Conservation (phyloP, 2,329 filamentous ascomycete species). For the Capronia epimyces region DNA sequence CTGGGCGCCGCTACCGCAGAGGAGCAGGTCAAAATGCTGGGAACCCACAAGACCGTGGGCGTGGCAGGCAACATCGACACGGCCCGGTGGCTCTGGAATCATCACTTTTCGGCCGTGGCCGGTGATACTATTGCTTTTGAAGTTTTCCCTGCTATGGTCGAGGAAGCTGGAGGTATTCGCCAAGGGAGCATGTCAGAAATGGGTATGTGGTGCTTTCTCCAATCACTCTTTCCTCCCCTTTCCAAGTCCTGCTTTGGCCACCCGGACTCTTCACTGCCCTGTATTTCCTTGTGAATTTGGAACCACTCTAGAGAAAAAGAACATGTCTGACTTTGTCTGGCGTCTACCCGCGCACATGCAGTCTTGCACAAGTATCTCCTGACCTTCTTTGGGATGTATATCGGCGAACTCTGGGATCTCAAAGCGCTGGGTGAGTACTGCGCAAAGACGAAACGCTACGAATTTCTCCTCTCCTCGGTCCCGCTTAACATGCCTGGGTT, state of each 20-base stretch:
- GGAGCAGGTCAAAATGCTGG: conserved; percentile 33
- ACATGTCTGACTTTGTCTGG: too few relatives aligned
- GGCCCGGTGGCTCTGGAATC: conserved; percentile 56
- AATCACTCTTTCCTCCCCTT: too few relatives aligned
- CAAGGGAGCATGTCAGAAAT: conserved; percentile 34
- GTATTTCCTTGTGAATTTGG: too few relatives aligned
- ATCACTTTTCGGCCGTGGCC: conserved; percentile 52
- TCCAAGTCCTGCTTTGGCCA: too few relatives aligned
- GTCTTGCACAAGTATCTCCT: conserved; percentile 45
- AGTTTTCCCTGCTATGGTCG: conserved; percentile 41
- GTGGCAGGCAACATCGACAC: conserved; percentile 46
- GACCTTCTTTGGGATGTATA: conserved; percentile 47
- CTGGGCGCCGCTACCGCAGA: conserved; percentile 45
- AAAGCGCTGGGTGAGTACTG: conserved; percentile 38
- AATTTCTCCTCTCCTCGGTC: conserved; percentile 47
- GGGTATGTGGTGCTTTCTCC: conserved; percentile 37
- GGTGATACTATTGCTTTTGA: conserved; percentile 55
- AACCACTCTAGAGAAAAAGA: too few relatives aligned
- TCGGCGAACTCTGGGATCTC: conserved; percentile 44
- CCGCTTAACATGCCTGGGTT: conserved; percentile 47
- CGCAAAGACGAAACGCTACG: conserved; percentile 35
- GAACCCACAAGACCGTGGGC: conserved; percentile 41
- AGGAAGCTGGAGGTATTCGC: conserved; percentile 15
- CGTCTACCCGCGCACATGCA: too few relatives aligned
- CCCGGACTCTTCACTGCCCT: conserved; percentile 23